Base-by-base conservation (phyloP, 208 protist species). In the Lotmaria passim region DNA sequence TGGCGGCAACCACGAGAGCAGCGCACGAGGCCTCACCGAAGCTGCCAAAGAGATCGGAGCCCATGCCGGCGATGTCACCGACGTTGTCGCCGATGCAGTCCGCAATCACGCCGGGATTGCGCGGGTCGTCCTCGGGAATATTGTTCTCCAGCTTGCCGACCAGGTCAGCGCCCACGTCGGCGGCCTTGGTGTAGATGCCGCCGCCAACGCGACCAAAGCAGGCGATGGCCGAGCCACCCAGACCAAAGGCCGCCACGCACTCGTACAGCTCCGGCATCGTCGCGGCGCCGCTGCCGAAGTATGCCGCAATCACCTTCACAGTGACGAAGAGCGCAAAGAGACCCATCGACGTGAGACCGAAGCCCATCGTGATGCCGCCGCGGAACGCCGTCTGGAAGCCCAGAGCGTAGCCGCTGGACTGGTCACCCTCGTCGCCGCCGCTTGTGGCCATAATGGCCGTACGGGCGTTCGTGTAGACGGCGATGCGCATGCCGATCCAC, bases 71-170 rank as follows among this genome's bases (percentile, higher is more conserved):
- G 61, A 97, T 96, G 64, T 98, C 97, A 31, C 97, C 97, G 19
- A 97, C 97, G 78, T 98, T 98, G 73, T 98, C 97, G 31, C 96
- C 96, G 48, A 98, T 98, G 78, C 95, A 97, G 75, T 98, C 96
- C 17, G 96, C 97, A 76, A 98, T 98, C 11, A 98, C 95, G 31
- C 93, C 97, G 12, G 97, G 97, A 87, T 99, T 99, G 41, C 97
- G 86, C 41, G 97, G 94, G 65, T 99, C 97, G 73, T 99, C 97
- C 72, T 99, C 97, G 21, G 97, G 97, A 67, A 99, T 98, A 58
- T 94, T 93, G 28, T 93, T 86, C 82, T 98, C 97, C 23, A 98
- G 83, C 79, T 99, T 99, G 47, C 97, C 97, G 26, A 97, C 94
- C 6, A 99, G 82, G 79, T 99, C 97, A 30, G 97, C 93, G 38